phyloP scores from a whole-genome alignment of 2,329 filamentous ascomycete genomes.

The Aureobasidium sp. region DNA sequence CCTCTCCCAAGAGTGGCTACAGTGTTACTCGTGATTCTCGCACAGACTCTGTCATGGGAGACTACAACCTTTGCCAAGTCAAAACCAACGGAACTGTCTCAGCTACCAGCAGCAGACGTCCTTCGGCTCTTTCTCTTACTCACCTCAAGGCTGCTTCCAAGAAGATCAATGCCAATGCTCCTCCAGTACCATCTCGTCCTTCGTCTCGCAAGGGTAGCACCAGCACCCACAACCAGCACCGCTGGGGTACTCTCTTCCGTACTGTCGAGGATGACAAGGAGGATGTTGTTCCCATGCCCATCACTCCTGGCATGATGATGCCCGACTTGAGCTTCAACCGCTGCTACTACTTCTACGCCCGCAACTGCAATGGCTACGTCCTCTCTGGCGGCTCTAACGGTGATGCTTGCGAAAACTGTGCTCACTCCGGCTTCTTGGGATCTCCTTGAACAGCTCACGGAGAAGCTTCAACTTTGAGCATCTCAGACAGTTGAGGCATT shows the following conservation, averaged over 20 bases:
- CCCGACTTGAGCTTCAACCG: constrained; percentile 36
- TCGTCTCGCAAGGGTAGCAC: constrained; percentile 24
- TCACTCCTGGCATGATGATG: constrained; percentile 22
- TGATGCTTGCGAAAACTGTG: constrained; percentile 37
- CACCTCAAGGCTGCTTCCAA: constrained; percentile 23
- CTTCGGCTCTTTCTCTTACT: constrained; percentile 23
- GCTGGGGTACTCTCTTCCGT: constrained; percentile 25
- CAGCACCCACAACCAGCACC: constrained; percentile 21
- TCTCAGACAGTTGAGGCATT: neutral
- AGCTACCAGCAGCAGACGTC: constrained; percentile 24
- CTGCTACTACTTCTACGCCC: constrained; percentile 40
- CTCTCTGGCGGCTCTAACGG: constrained; percentile 34
- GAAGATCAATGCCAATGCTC: constrained; percentile 21
- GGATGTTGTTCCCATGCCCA: constrained; percentile 25
- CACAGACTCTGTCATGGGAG: constrained; percentile 25
- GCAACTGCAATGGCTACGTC: constrained; percentile 40
- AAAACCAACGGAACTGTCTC: constrained; percentile 22
- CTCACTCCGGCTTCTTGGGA: constrained; percentile 25
- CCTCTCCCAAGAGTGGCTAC: constrained; percentile 19
- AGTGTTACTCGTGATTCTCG: constrained; percentile 20
- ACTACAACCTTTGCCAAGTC: constrained; percentile 19
- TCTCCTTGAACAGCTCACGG: constrained; percentile 23
- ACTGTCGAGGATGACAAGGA: constrained; percentile 24
- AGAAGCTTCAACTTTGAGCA: neutral
- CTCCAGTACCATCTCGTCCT: constrained; percentile 19